phyloP scores from a whole-genome alignment of 768 basidiomycete species.

The Mycena rebaudengoi region DNA sequence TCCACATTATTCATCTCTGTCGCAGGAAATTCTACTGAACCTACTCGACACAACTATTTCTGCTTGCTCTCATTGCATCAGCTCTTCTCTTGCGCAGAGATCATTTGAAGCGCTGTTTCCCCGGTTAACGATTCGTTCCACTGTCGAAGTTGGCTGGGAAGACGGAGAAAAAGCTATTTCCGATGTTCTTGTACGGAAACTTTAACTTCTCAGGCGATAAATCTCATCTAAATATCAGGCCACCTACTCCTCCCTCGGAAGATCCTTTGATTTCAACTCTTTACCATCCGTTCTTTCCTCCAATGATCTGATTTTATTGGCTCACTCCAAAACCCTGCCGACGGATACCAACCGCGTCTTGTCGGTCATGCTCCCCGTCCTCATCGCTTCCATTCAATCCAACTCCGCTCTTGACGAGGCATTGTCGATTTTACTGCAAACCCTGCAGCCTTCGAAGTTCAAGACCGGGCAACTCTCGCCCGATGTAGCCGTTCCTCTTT shows the following conservation, averaged over 20 bases:
- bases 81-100: slow-evolving; percentile 54
- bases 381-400: slow-evolving; percentile 61
- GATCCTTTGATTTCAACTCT: slow-evolving; percentile 16
- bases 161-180: slow-evolving; percentile 47
- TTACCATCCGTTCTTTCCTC: slow-evolving; percentile 35
- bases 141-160: slow-evolving; percentile 45
- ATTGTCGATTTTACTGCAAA: slow-evolving; percentile 61
- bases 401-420: slow-evolving; percentile 66
- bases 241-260: slow-evolving; percentile 46
- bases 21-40: slow-evolving; percentile 35
- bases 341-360: slow-evolving; percentile 33
- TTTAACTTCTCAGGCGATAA: neutral
- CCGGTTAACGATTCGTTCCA: slow-evolving; percentile 47
- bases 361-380: slow-evolving; percentile 45
- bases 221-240: slow-evolving; percentile 34
- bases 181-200: slow-evolving; percentile 50
- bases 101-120: slow-evolving; percentile 56
- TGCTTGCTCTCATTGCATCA: slow-evolving; percentile 47
- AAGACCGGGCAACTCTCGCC: slow-evolving; percentile 41
- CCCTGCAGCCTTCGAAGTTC: slow-evolving; percentile 37
- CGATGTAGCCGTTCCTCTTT: slow-evolving; percentile 58
- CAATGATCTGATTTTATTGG: slow-evolving; percentile 45
- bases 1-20: neutral
- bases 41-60: slow-evolving; percentile 48
- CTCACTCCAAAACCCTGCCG: slow-evolving; percentile 38